Evolutionary conservation across 1,284 basidiomycete species (phyloP).

Genomic region (Moesziomyces globuligerus): DNA sequence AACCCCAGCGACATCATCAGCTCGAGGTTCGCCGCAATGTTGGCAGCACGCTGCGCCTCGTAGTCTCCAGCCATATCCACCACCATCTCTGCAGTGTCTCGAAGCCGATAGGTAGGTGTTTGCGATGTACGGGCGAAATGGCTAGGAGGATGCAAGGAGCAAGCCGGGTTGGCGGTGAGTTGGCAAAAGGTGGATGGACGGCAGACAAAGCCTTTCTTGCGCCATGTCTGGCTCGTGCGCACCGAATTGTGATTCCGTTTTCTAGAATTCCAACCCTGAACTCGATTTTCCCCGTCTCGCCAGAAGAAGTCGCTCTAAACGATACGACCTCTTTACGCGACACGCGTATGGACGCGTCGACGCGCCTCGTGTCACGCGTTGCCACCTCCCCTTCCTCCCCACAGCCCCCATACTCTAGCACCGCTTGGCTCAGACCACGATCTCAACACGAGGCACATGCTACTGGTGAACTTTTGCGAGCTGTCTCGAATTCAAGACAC

Average conservation of each 20-base stretch:
- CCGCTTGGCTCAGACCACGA: too few species aligned
- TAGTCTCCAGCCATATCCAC: constrained; percentile 15
- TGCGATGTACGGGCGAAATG: background rate
- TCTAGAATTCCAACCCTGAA: background rate
- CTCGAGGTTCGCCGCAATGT: constrained; percentile 35
- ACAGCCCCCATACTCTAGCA: too few species aligned
- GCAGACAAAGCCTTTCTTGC: constrained; percentile 11
- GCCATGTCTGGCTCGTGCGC: constrained; percentile 6
- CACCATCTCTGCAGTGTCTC: constrained; percentile 3
- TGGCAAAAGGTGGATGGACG: too few species aligned
- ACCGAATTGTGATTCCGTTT: background rate
- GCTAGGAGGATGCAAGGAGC: background rate
- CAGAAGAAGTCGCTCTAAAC: background rate
- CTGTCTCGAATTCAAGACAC: too few species aligned
- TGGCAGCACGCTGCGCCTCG: constrained; percentile 26
- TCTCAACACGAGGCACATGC: too few species aligned
- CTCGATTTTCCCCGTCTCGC: background rate
- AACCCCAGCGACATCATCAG: constrained; percentile 38
- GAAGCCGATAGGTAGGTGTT: too few species aligned
- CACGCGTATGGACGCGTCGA: background rate
- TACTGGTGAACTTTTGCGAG: too few species aligned
- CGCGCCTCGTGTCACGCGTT: background rate
- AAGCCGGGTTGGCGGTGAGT: too few species aligned
- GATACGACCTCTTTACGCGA: background rate
- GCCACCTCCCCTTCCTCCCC: background rate